phyloP scores from a whole-genome alignment of 257 asterid genomes.

The Solanum piurae region DNA sequence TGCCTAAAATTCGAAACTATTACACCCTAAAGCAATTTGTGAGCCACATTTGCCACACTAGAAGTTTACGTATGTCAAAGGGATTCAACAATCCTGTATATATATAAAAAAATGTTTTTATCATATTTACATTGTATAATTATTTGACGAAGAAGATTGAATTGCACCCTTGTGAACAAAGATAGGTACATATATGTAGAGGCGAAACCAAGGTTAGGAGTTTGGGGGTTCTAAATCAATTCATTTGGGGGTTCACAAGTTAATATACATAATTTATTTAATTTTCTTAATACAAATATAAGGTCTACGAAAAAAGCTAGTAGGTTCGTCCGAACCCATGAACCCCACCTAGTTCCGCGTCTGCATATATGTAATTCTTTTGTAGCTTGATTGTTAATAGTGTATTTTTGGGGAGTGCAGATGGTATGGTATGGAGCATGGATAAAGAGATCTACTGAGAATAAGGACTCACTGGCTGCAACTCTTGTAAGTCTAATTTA shows the following conservation, averaged over 20 bases:
- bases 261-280: no score
- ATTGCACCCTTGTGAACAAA: neutral
- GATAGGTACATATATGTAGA: neutral
- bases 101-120: neutral
- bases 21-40: neutral
- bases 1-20: neutral
- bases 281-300: no score
- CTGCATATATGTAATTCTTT: neutral
- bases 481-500: slow-evolving; percentile 39
- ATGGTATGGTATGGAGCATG: slow-evolving; percentile 77
- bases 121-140: neutral
- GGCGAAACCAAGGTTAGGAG: no score
- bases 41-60: neutral
- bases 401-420: slow-evolving; percentile 8
- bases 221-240: no score
- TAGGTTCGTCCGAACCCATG: no score
- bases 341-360: no score
- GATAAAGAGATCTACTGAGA: slow-evolving; percentile 44
- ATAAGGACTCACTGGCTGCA: slow-evolving; percentile 17
- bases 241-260: no score
- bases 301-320: no score
- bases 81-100: neutral
- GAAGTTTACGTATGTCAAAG: neutral
- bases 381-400: neutral
- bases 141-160: neutral